These are phyloP conservation scores for Phaeomoniella chlamydospora DNA, from an alignment of 2,329 filamentous ascomycete genomes.

Conservation along the genomic window DNA sequence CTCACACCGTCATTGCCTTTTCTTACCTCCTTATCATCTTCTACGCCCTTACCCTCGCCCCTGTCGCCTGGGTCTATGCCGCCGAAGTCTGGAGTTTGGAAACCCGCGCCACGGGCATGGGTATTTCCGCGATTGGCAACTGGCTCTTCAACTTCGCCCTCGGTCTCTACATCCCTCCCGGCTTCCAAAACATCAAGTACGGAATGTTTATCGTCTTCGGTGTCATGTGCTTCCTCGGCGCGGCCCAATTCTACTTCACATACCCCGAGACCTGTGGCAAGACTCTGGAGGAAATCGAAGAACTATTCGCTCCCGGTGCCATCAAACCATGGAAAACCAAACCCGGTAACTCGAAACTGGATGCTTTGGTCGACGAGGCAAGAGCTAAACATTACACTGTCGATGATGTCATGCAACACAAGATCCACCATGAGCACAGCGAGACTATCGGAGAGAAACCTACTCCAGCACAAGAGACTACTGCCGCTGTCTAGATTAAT, in stretches of 20 bases:
- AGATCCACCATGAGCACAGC: not conserved
- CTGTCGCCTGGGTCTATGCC: conserved; percentile 51
- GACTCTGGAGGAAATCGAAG: conserved; percentile 23
- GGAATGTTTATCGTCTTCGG: conserved; percentile 38
- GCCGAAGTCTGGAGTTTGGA: conserved; percentile 51
- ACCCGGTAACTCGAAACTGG: conserved; percentile 15
- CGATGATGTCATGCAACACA: not conserved
- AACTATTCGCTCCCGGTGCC: conserved; percentile 16
- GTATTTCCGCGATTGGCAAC: conserved; percentile 38
- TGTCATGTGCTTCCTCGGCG: conserved; percentile 28
- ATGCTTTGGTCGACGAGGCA: conserved; percentile 15
- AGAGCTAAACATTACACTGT: conserved; percentile 7
- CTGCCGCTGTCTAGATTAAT: too few species aligned
- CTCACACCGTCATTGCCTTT: conserved; percentile 51
- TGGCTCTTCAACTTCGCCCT: conserved; percentile 48
- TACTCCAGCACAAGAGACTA: too few species aligned
- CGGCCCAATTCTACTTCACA: conserved; percentile 29
- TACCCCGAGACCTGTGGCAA: conserved; percentile 22
- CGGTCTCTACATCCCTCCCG: conserved; percentile 43
- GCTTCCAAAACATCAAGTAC: conserved; percentile 43
- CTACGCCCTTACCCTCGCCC: conserved; percentile 49
- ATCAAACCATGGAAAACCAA: conserved; percentile 18
- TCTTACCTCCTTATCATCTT: conserved; percentile 50
- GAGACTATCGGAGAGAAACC: not conserved
- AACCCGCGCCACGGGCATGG: conserved; percentile 44